Conservation (phyloP, 1,284 basidiomycete genomes). For the Kwoniella shivajii region DNA sequence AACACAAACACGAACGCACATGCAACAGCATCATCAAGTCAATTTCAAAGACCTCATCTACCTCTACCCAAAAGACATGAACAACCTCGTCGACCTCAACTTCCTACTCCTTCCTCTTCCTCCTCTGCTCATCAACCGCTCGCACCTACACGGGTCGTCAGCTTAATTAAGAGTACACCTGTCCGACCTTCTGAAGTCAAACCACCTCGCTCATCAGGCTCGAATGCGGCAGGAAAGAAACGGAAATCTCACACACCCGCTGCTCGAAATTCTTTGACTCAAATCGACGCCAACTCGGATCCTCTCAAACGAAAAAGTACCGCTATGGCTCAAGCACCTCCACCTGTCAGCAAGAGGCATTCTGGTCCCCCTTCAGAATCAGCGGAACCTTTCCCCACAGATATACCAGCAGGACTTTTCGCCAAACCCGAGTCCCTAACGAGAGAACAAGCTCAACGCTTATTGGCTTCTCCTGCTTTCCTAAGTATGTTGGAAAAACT, state of each 20-base stretch:
- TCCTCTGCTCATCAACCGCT: constrained; percentile 8
- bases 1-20: neutral
- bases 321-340: neutral
- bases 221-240: constrained; percentile 1
- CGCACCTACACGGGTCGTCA: constrained; percentile 17
- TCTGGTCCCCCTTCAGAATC: constrained; percentile 2
- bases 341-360: constrained; percentile 1
- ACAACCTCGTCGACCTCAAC: constrained; percentile 8
- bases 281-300: constrained; percentile 16
- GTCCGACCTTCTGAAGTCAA: constrained; percentile 7
- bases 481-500: constrained; percentile 40
- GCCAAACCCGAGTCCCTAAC: constrained; percentile 38
- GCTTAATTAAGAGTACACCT: constrained; percentile 7
- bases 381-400: constrained; percentile 22
- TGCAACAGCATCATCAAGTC: neutral
- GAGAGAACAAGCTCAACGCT: constrained; percentile 42
- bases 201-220: constrained; percentile 1
- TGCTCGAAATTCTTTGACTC: constrained; percentile 8
- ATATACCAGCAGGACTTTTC: constrained; percentile 33
- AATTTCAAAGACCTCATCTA: constrained; percentile 9
- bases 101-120: constrained; percentile 8
- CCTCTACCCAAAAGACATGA: constrained; percentile 6
- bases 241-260: neutral
- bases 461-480: constrained; percentile 42
- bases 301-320: neutral